Evolutionary conservation across 495 filamentous ascomycete species (phyloP).

Genomic region (Ascodesmis nigricans): DNA sequence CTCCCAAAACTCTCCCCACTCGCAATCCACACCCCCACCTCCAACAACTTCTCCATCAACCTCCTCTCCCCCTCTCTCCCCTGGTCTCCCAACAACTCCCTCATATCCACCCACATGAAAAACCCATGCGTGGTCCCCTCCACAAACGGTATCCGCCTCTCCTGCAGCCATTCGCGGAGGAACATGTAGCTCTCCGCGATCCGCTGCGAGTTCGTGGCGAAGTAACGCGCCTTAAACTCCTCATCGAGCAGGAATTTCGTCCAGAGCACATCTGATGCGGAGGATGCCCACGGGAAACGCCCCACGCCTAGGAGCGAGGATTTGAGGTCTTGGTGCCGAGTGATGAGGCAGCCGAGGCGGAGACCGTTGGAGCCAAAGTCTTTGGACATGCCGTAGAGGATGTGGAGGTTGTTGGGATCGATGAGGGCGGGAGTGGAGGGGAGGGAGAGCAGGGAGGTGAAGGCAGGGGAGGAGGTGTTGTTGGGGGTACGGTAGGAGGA

Average conservation of each 20-base stretch:
- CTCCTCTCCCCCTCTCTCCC: not conserved
- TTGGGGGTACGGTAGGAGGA: constrained; percentile 29
- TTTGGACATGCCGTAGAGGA: constrained; percentile 33
- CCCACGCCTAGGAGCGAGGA: constrained; percentile 23
- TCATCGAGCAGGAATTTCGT: constrained; percentile 28
- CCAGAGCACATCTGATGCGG: constrained; percentile 26
- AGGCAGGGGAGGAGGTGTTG: constrained; percentile 21
- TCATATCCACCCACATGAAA: constrained; percentile 39
- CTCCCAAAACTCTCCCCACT: not conserved
- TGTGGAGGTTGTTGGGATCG: constrained; percentile 27
- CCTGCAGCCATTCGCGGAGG: constrained; percentile 1
- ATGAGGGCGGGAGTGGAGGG: constrained; percentile 20
- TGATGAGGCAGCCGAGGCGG: constrained; percentile 32
- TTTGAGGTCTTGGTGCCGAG: constrained; percentile 27
- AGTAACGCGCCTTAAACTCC: constrained; percentile 27
- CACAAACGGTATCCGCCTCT: too few relatives aligned
- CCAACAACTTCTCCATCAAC: not conserved
- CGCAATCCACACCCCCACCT: constrained; percentile 4
- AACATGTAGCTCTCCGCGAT: constrained; percentile 23
- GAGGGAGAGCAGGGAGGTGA: constrained; percentile 33
- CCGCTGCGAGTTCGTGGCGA: constrained; percentile 24
- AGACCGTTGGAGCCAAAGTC: constrained; percentile 37
- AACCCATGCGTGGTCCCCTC: too few relatives aligned
- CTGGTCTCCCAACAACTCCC: not conserved
- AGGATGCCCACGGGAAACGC: constrained; percentile 29